A percentile compares a stretch with the other conserved stretches of the same genome.
Evolutionary conservation across 306 rosid genomes (phyloP).

Genomic region (Malus orientalis): DNA sequence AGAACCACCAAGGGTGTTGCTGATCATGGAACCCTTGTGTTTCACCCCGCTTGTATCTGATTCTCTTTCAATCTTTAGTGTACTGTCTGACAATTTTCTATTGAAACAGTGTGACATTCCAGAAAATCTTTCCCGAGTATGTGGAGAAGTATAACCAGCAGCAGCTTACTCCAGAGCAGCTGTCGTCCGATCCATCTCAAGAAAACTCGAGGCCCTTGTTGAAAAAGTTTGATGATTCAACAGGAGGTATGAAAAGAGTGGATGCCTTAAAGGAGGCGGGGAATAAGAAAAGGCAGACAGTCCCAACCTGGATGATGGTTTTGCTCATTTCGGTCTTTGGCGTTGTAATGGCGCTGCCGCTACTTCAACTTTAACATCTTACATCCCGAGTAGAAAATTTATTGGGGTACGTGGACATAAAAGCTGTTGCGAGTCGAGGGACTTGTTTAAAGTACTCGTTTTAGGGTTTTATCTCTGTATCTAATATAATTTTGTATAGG

Average conservation of each 20-base stretch:
- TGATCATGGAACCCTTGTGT: not conserved
- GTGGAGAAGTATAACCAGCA: constrained; percentile 61
- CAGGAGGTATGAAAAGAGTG: constrained; percentile 35
- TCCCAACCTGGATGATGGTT: constrained; percentile 90
- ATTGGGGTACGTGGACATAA: constrained; percentile 3
- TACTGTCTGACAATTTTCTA: constrained; percentile 7
- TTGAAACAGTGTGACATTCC: constrained; percentile 60
- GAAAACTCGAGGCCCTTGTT: constrained; percentile 36
- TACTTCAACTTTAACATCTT: constrained; percentile 67
- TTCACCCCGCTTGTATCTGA: not conserved
- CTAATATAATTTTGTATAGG: constrained; percentile 49
- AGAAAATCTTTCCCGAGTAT: constrained; percentile 88
- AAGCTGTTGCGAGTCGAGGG: constrained; percentile 17
- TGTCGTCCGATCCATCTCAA: constrained; percentile 21
- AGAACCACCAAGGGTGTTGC: not conserved
- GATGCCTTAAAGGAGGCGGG: constrained; percentile 33
- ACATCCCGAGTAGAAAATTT: constrained; percentile 16
- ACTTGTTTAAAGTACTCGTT: constrained; percentile 31
- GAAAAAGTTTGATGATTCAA: constrained; percentile 32
- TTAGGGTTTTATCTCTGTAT: constrained; percentile 27
- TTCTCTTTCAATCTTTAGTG: not conserved
- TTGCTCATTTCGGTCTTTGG: constrained; percentile 83
- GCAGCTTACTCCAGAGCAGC: constrained; percentile 41
- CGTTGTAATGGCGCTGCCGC: constrained; percentile 86
- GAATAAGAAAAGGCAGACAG: constrained; percentile 45